Evolutionary conservation across 805 yeast genomes (phyloP).

Genomic region (Candida maris): DNA sequence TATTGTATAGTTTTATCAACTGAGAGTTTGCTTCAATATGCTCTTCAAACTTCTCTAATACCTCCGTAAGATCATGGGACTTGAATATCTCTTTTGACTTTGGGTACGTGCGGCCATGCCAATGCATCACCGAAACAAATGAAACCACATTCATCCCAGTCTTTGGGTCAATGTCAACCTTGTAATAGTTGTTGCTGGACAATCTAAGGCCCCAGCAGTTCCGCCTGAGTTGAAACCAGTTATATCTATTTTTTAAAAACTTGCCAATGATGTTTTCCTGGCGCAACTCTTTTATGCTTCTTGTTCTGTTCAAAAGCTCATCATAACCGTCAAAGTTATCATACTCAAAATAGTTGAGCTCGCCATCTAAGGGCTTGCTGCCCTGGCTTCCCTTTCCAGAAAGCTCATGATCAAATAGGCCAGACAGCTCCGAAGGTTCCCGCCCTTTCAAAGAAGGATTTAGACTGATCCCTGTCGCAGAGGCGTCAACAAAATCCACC

Average conservation of each 20-base stretch:
- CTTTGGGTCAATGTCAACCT: constrained; percentile 17
- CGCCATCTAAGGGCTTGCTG: constrained; percentile 9
- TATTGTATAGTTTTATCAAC: constrained; percentile 5
- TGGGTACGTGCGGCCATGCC: constrained; percentile 16
- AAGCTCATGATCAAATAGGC: constrained; percentile 14
- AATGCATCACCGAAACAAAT: constrained; percentile 8
- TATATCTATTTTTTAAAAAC: constrained; percentile 12
- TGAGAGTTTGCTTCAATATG: constrained; percentile 11
- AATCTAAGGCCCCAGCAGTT: constrained; percentile 23
- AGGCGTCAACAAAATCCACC: constrained; percentile 71
- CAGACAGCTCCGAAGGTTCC: constrained; percentile 7
- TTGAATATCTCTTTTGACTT: constrained; percentile 8
- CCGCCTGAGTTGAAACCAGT: constrained; percentile 19
- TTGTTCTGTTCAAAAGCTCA: constrained; percentile 21
- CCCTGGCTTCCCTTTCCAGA: background rate
- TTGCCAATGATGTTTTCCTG: constrained; percentile 12
- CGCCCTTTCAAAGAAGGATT: constrained; percentile 24
- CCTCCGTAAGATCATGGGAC: constrained; percentile 15
- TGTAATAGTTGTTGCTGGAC: constrained; percentile 14
- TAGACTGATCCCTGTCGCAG: constrained; percentile 27
- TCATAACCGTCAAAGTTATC: constrained; percentile 28
- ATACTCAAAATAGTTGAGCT: constrained; percentile 26
- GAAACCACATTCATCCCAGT: constrained; percentile 8
- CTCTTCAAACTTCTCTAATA: constrained; percentile 15
- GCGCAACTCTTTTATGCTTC: constrained; percentile 7